These are phyloP conservation scores for Cyclotella cryptica DNA, from an alignment of 108 stramenopile genomes.

Conservation along the genomic window DNA sequence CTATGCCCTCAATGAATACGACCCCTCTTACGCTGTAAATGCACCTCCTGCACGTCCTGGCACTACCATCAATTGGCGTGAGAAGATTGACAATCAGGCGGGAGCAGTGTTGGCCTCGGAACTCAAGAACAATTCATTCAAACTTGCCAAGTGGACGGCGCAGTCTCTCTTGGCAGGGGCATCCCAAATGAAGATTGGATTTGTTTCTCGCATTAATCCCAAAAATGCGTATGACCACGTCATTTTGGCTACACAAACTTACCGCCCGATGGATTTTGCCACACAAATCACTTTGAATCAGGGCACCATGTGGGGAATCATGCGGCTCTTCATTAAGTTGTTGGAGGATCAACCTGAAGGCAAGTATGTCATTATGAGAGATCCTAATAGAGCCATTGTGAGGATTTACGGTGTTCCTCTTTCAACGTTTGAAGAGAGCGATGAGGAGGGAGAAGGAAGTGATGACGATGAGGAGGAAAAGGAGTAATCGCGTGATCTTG, in stretches of 20 bases:
- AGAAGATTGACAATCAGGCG: conserved; percentile 94
- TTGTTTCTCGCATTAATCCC: conserved; percentile 80
- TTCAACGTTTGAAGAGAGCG: conserved; percentile 92
- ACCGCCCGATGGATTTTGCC: conserved; percentile 97
- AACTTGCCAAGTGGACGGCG: conserved; percentile 98
- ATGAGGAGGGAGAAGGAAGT: conserved; percentile 69
- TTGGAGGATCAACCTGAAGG: conserved; percentile 89
- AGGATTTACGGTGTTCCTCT: conserved; percentile 93
- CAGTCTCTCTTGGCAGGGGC: conserved; percentile 96
- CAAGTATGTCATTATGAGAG: conserved; percentile 97
- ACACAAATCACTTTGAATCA: conserved; percentile 93
- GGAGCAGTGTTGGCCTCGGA: conserved; percentile 97
- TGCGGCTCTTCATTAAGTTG: conserved; percentile 94
- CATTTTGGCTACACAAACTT: conserved; percentile 95
- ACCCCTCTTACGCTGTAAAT: conserved; percentile 59
- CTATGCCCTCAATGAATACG: conserved; percentile 98
- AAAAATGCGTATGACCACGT: conserved; percentile 93
- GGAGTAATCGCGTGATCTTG: too few relatives aligned
- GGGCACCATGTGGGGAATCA: conserved; percentile 97
- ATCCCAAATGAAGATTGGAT: conserved; percentile 98
- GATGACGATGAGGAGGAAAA: conserved; percentile 33
- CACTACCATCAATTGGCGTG: conserved; percentile 67
- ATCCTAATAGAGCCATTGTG: conserved; percentile 96
- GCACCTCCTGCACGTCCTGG: conserved; percentile 33
- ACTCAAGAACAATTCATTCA: conserved; percentile 98